Conservation (phyloP, 192 early-diverging fungal species). For the Podila minutissima region DNA sequence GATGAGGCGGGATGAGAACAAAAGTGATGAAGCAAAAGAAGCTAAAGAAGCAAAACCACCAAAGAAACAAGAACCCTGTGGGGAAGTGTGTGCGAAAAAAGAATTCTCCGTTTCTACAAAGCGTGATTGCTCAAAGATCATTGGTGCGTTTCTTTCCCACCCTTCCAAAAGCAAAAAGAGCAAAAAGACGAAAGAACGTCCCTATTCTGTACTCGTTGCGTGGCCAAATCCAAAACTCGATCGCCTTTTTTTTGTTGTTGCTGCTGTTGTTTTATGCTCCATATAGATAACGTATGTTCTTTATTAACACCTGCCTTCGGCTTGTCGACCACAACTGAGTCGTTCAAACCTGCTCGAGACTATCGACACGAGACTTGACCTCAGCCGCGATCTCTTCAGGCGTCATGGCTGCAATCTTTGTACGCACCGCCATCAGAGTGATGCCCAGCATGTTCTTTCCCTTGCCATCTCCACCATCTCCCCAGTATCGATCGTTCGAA, state of each 20-base stretch:
- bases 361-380: background rate
- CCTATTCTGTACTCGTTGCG: background rate
- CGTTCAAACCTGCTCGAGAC: background rate
- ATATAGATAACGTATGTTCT: too few species aligned
- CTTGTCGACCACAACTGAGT: background rate
- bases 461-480: slow-evolving; percentile 46
- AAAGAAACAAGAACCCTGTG: background rate
- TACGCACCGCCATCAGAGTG: slow-evolving; percentile 29
- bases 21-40: background rate
- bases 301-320: too few species aligned
- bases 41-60: background rate
- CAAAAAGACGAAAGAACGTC: background rate
- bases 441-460: slow-evolving; percentile 52
- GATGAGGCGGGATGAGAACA: background rate
- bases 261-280: too few species aligned
- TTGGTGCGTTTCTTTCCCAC: background rate
- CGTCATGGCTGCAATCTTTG: slow-evolving; percentile 22
- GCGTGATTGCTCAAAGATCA: background rate
- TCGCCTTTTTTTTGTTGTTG: too few species aligned
- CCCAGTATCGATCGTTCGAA: slow-evolving; percentile 53
- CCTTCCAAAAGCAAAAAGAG: background rate
- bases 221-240: background rate
- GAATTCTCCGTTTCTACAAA: background rate
- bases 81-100: background rate
- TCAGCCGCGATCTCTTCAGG: slow-evolving; percentile 21